Conservation (phyloP, 2,329 filamentous ascomycete species). For the Aspergillus ruber region DNA sequence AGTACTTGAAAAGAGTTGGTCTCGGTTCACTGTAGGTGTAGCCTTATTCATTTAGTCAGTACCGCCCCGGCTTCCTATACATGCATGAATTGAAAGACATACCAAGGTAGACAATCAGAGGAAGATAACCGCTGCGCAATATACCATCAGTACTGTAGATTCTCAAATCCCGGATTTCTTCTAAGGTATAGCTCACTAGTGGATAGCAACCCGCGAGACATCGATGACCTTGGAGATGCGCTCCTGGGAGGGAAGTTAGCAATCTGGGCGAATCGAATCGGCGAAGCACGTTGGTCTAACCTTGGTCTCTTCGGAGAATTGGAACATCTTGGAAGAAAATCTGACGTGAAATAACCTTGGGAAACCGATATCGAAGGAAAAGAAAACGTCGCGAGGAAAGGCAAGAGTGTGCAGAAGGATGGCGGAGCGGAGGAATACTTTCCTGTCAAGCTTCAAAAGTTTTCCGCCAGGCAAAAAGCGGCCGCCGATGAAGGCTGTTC, state of each 20-base stretch:
- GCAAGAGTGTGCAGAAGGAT: slow-evolving; percentile 4
- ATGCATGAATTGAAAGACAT: slow-evolving; percentile 27
- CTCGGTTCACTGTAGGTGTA: slow-evolving; percentile 92
- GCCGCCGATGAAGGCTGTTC: slow-evolving; percentile 7
- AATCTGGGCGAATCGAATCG: not conserved
- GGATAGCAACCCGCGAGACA: slow-evolving; percentile 83
- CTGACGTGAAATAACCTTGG: not conserved
- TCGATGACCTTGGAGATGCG: slow-evolving; percentile 96
- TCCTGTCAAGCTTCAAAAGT: slow-evolving; percentile 20
- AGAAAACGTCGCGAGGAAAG: slow-evolving; percentile 4
- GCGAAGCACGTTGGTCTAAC: slow-evolving; percentile 41
- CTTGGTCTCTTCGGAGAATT: slow-evolving; percentile 95
- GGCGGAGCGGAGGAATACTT: slow-evolving; percentile 11
- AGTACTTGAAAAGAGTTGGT: slow-evolving; percentile 68
- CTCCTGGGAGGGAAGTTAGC: slow-evolving; percentile 56
- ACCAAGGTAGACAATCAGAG: slow-evolving; percentile 95
- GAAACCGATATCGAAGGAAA: not conserved
- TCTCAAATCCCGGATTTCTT: not conserved
- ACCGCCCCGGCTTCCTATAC: slow-evolving; percentile 1
- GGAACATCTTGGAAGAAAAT: slow-evolving; percentile 40
- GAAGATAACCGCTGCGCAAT: slow-evolving; percentile 74
- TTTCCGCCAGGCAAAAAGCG: slow-evolving; percentile 23
- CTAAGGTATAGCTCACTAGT: slow-evolving; percentile 63
- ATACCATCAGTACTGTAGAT: slow-evolving; percentile 12
- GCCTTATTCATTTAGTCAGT: slow-evolving; percentile 46